These are phyloP conservation scores for Thielaviopsis euricoi DNA, from an alignment of 2,329 filamentous ascomycete species.

Conservation along the genomic window DNA sequence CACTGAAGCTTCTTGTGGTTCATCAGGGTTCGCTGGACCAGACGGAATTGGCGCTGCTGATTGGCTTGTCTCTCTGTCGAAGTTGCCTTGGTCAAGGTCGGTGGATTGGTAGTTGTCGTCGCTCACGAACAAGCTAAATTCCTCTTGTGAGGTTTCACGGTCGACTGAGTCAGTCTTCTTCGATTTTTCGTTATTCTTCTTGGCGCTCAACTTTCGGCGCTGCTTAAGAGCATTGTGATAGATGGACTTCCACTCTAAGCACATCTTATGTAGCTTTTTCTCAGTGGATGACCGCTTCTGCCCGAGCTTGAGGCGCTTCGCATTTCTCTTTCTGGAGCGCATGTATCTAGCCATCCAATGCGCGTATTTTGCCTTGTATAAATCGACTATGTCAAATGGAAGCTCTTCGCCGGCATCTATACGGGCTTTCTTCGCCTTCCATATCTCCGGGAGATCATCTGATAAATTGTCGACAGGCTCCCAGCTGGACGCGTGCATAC, in stretches of 20 bases:
- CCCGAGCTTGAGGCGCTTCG: not conserved
- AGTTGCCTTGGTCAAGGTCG: not conserved
- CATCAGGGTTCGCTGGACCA: too few species aligned
- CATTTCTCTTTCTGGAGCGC: not conserved
- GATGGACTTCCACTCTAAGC: not conserved
- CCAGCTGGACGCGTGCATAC: slow-evolving; percentile 27
- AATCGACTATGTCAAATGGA: not conserved
- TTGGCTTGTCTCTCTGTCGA: not conserved
- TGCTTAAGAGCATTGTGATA: not conserved
- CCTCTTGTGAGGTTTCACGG: not conserved
- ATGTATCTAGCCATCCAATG: not conserved
- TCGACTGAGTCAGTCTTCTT: not conserved
- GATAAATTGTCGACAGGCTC: slow-evolving; percentile 30
- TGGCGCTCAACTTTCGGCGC: not conserved
- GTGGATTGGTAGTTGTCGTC: not conserved
- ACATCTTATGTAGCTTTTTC: not conserved
- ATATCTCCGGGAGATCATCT: slow-evolving; percentile 8
- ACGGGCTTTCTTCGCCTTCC: not conserved
- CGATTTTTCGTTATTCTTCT: not conserved
- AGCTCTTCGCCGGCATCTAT: not conserved
- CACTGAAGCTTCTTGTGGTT: too few species aligned
- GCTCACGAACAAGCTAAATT: not conserved
- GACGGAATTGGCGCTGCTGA: too few species aligned
- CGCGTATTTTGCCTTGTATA: not conserved
- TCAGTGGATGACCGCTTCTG: not conserved